phyloP scores from a whole-genome alignment of 2,329 filamentous ascomycete genomes.

The Hymenoscyphus linearis region DNA sequence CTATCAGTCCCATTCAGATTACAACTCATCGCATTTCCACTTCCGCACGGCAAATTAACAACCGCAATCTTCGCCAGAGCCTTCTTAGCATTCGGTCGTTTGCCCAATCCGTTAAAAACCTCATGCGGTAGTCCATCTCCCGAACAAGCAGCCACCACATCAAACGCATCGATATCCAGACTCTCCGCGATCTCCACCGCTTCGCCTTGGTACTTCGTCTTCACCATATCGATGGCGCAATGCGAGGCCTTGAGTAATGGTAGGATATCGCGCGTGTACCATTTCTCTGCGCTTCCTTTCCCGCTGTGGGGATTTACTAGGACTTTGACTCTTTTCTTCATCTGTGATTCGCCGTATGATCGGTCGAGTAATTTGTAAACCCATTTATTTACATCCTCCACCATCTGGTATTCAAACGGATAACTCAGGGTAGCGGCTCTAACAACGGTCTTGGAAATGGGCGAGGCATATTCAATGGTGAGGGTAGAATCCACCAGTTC shows the following conservation, averaged over 20 bases:
- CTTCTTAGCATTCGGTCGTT: slow-evolving; percentile 65
- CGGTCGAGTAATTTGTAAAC: slow-evolving; percentile 57
- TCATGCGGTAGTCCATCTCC: slow-evolving; percentile 91
- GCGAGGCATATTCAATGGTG: slow-evolving; percentile 66
- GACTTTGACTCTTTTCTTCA: slow-evolving; percentile 75
- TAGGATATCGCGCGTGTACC: slow-evolving; percentile 70
- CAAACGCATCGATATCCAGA: slow-evolving; percentile 73
- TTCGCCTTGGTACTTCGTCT: slow-evolving; percentile 68
- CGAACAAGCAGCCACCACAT: slow-evolving; percentile 83
- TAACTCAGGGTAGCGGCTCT: slow-evolving; percentile 58
- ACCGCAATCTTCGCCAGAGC: slow-evolving; percentile 76
- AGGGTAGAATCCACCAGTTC: slow-evolving; percentile 56
- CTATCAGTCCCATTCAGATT: slow-evolving; percentile 80
- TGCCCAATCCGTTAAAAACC: slow-evolving; percentile 87
- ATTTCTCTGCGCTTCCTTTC: slow-evolving; percentile 66
- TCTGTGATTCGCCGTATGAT: slow-evolving; percentile 66
- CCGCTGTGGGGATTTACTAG: slow-evolving; percentile 89
- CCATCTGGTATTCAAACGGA: slow-evolving; percentile 38
- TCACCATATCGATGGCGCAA: slow-evolving; percentile 69
- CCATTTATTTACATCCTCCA: slow-evolving; percentile 44
- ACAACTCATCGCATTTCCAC: slow-evolving; percentile 88
- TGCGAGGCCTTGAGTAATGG: slow-evolving; percentile 79
- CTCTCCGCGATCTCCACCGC: slow-evolving; percentile 70
- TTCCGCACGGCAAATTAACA: slow-evolving; percentile 84
- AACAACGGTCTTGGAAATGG: slow-evolving; percentile 53